These are phyloP conservation scores for Kewa caespitosa DNA, from an alignment of 179 eudicot genomes.

Conservation along the genomic window DNA sequence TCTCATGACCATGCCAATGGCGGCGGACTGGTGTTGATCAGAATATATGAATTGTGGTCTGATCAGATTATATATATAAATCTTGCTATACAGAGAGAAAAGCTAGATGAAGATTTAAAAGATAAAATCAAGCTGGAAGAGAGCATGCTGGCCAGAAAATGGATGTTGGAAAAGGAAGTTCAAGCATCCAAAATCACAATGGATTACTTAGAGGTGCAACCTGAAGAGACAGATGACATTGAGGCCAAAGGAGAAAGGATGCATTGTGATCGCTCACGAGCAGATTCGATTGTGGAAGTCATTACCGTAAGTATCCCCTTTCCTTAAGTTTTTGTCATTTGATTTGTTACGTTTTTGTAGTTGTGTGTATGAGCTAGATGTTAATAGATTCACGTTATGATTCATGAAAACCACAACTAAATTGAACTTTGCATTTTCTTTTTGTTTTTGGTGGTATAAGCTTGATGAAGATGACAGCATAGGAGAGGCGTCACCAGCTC, in stretches of 20 bases:
- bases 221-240: neutral
- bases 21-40: neutral
- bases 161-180: neutral
- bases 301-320: neutral
- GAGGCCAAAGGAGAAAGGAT: no score
- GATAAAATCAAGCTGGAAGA: neutral
- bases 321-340: neutral
- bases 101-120: conserved; percentile 4
- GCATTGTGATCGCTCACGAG: no score
- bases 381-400: neutral
- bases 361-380: neutral
- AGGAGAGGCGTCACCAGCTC: neutral
- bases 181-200: neutral
- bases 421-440: neutral
- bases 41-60: no score
- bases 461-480: conserved; percentile 9
- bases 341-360: neutral
- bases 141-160: neutral
- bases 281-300: conserved; percentile 7
- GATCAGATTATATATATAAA: neutral
- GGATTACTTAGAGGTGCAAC: neutral
- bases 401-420: neutral
- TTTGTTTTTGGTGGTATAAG: conserved; percentile 2
- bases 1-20: no score
- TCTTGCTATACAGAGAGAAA: neutral